Evolutionary conservation across 1,284 basidiomycete genomes (phyloP), one percentile per base, ranked within the genome.

Genomic region (Schizophyllum commune): DNA sequence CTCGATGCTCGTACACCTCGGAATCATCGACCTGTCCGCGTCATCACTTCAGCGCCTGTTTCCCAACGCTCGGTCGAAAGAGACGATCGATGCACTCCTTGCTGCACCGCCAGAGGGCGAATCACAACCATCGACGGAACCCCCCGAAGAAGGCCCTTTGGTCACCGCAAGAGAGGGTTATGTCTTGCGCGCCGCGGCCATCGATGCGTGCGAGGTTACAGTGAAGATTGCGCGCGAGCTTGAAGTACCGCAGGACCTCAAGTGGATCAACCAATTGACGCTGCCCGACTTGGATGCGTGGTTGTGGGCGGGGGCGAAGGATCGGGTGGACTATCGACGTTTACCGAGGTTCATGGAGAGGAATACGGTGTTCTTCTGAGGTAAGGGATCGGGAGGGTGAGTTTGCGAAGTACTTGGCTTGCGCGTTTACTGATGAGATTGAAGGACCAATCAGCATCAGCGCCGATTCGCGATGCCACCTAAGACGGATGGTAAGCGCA

Each of bases 231-330:
- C 86, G 11, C 80, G 72, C 54, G 73, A 72, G 11, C 66, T 84
- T n/a, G 71, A 77, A 8, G 66, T 70, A 32, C 70, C 72, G 33
- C 7, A 6, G 7, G 55, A 34, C 55, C 67, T 77, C 32, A 69
- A 69, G 34, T 88, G 85, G 86, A 68, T 89, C 65, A 79, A 74
- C 62, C 72, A 76, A 6, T 78, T 92, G 53, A 84, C 77, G 0
- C 73, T 84, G 21, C 83, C 86, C 1, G 78, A 84, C 59, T 65
- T 92, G 60, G 86, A 90, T 69, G 80, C 80, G 68, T 92, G 91
- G 90, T 70, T 92, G 20, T 89, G 89, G 87, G 77, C 83, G 32
- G 81, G 88, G 8, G 88, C 88, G 56, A 92, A 92, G 70, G 88
- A 91, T 65, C 75, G 88, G 63, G 65, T 71, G 39, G 89, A 91